Base-by-base conservation (phyloP, 2,329 filamentous ascomycete species). In the Grosmannia serpens region DNA sequence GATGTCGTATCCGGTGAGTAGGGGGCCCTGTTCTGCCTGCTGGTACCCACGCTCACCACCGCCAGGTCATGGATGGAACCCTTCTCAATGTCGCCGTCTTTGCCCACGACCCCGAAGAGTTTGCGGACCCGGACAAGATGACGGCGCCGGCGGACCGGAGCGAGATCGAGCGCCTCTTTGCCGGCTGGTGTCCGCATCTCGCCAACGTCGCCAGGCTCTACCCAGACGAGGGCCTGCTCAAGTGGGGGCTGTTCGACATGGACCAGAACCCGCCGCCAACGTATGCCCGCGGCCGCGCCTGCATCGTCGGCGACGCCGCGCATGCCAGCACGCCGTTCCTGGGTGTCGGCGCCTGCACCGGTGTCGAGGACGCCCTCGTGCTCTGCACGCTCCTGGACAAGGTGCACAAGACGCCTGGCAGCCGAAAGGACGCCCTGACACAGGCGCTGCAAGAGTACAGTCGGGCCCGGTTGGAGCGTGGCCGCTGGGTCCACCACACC, bases 291-390 rank as follows among this genome's bases (percentile, higher is more conserved):
- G 59, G 70, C 41, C 67, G 68, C 22, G 58, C 80, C 0, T 77
- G 76, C 57, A 63, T 83, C 4, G 69, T 79, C 0, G 81, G 80
- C 15, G 80, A 84, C 62, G 79, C 80, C 1, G 81, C 81, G 11
- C 81, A 84, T 62, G 79, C 80, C 58, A 35, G 50, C 57, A 64
- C 60, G 26, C 63, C 63, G 47, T 60, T 61, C 49, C 61, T 61
- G 60, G 63, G 61, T 31, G 57, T 60, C 1, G 63, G 63, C 1
- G 63, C 62, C 26, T 60, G 63, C 38, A 62, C 60, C 55, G 58
- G 62, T 29, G 53, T 65, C 20, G 63, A 65, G 58, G 63, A 65
- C 22, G 63, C 62, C 13, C 60, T 63, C 3, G 63, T 63, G 11
- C 24, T 65, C 11, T 59, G 61, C 20, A 52, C 58, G 24, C 20